Conservation (phyloP, 371 early-diverging fungal species). For the Mortierella polycephala region DNA sequence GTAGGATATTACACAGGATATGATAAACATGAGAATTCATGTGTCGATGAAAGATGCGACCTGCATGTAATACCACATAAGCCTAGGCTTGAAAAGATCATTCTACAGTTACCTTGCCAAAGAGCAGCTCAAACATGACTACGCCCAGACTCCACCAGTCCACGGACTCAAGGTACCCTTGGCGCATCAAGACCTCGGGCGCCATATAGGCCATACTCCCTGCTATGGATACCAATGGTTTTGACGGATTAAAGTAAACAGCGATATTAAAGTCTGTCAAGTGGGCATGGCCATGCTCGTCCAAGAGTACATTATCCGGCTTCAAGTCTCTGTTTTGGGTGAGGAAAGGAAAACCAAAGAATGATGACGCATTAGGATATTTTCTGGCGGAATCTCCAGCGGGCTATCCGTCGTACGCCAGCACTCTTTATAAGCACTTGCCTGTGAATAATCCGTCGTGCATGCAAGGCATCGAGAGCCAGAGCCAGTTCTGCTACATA, state of each 20-base stretch:
- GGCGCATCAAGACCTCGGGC: constrained; percentile 79
- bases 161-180: constrained; percentile 77
- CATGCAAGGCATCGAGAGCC: constrained; percentile 78
- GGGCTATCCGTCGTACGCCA: too few relatives aligned
- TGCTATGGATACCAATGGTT: constrained; percentile 75
- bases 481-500: constrained; percentile 83
- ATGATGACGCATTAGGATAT: too few relatives aligned
- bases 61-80: too few relatives aligned
- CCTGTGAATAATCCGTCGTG: constrained; percentile 70
- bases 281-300: constrained; percentile 87
- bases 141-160: constrained; percentile 96
- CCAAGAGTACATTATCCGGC: constrained; percentile 94
- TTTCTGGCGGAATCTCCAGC: too few relatives aligned
- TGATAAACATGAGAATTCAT: too few relatives aligned
- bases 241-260: constrained; percentile 63
- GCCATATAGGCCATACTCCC: constrained; percentile 87
- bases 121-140: constrained; percentile 82
- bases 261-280: constrained; percentile 94
- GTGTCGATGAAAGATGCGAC: too few relatives aligned
- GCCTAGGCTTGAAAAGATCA: background rate
- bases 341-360: background rate
- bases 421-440: constrained; percentile 20
- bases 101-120: constrained; percentile 66
- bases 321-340: constrained; percentile 77
- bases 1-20: background rate